Base-by-base conservation (phyloP, 2,329 filamentous ascomycete genomes). In the Scedosporium minutisporum region DNA sequence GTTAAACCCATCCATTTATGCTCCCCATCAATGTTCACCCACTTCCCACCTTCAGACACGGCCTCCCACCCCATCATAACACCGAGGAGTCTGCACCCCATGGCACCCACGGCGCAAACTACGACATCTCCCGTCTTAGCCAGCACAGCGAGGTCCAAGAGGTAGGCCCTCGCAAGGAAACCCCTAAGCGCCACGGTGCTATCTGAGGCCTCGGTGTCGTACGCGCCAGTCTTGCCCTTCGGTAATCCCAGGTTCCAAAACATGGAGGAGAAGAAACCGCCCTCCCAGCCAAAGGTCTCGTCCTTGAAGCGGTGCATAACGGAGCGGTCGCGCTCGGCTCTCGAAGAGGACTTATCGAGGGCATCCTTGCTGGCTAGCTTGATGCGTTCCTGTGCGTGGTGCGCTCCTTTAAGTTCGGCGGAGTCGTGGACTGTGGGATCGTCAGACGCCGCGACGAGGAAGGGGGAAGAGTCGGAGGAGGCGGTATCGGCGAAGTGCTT, bases 1-100 rank as follows among this genome's bases (percentile, higher is more conserved):
- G 71, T 69, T 59, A 80, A 71, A 14, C 77, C 80, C 6, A 73
- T 80, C 88, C 88, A 91, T 12, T 79, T 78, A 67, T 82, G 86
- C 12, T 81, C 80, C 1, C 87, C 88, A 71, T 93, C 90, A n/a
- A 96, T 83, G 74, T 96, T 96, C 64, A 85, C 79, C 89, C 91
- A 96, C 55, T 80, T 78, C 1, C 79, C 80, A 18, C 79, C 73
- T 41, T 77, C 77, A 65, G 91, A 80, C 4, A 82, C 85, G 33
- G 78, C 80, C 44, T 93, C 87, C 89, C 90, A 93, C 0, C 91
- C 91, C 85, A 95, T 86, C 87, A 96, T 92, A 48, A 96, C 90
- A 2, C 84, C 91, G 65, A 96, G 72, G 61, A 96, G 69, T 23
- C 90, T 82, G 72, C 91, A 96, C 0, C 84, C 85, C 74, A 81